Conservation (phyloP, 768 basidiomycete genomes). For the Sistotremastrum niveocremeum region DNA sequence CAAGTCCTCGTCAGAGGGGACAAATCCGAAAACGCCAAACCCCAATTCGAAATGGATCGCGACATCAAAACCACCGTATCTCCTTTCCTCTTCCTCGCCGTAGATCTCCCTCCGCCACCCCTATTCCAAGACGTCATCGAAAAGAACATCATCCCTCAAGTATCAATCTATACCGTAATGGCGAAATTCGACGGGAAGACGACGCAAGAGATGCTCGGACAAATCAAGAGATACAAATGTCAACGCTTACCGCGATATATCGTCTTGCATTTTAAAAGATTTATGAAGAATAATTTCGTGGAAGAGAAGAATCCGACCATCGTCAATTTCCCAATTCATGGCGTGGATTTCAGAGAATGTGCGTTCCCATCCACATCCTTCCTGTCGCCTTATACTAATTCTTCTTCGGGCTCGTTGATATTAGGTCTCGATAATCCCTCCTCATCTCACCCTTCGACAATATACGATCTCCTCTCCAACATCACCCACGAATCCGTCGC, state of each 20-base stretch:
- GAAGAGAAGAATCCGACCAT: slow-evolving; percentile 99
- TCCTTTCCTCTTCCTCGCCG: slow-evolving; percentile 90
- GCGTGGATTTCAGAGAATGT: slow-evolving; percentile 90
- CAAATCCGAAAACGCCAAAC: slow-evolving; percentile 61
- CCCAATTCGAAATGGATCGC: slow-evolving; percentile 88
- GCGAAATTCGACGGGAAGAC: slow-evolving; percentile 89
- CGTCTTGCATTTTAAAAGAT: slow-evolving; percentile 90
- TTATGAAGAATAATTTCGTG: slow-evolving; percentile 91
- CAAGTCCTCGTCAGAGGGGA: slow-evolving; percentile 79
- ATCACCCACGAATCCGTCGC: slow-evolving; percentile 91
- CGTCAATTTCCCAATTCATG: slow-evolving; percentile 89
- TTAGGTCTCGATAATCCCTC: slow-evolving; percentile 64
- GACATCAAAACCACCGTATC: slow-evolving; percentile 78
- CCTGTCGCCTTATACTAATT: slow-evolving; percentile 6
- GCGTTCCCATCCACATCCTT: slow-evolving; percentile 22
- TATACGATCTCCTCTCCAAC: slow-evolving; percentile 93
- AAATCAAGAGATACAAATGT: slow-evolving; percentile 81
- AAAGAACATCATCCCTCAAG: slow-evolving; percentile 99
- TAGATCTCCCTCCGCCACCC: slow-evolving; percentile 95
- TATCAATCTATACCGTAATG: slow-evolving; percentile 78
- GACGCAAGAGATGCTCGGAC: slow-evolving; percentile 80
- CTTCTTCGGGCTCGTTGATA: slow-evolving; percentile 1
- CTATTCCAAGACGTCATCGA: slow-evolving; percentile 92
- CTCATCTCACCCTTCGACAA: slow-evolving; percentile 40
- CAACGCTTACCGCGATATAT: slow-evolving; percentile 83